Base-by-base conservation (phyloP, 495 filamentous ascomycete species). In the Podospora australis region DNA sequence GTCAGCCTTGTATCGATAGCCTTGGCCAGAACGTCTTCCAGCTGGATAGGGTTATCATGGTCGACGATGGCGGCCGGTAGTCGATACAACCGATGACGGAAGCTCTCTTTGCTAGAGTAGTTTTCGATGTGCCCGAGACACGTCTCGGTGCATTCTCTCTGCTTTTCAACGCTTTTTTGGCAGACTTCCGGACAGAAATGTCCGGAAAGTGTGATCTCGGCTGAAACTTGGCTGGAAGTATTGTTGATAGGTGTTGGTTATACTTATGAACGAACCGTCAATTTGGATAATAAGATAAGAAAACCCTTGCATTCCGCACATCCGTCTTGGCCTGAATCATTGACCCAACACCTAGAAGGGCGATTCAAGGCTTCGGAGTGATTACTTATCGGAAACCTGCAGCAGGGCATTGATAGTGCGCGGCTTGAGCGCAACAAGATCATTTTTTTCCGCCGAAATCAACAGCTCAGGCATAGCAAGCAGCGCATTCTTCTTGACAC, bases 301-400 rank as follows among this genome's bases (percentile, higher is more conserved):
- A n/a, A n/a, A n/a, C n/a, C n/a, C n/a, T n/a, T n/a, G n/a, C n/a
- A n/a, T n/a, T n/a, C n/a, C n/a, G n/a, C n/a, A n/a, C n/a, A n/a
- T n/a, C n/a, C n/a, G n/a, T n/a, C n/a, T n/a, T n/a, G n/a, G n/a
- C n/a, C n/a, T n/a, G n/a, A n/a, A n/a, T n/a, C n/a, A n/a, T n/a
- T n/a, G n/a, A n/a, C n/a, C n/a, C n/a, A n/a, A n/a, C n/a, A n/a
- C n/a, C n/a, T n/a, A n/a, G n/a, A n/a, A n/a, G n/a, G n/a, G n/a
- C n/a, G n/a, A n/a, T n/a, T n/a, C n/a, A n/a, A n/a, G n/a, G n/a
- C n/a, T n/a, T n/a, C n/a, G n/a, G n/a, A n/a, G n/a, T n/a, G n/a
- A n/a, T n/a, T n/a, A n/a, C n/a, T n/a, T n/a, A 28, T 43, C 40
- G 5, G 40, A 43, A 17, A 43, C 17, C 40, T 43, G 40, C 13